Base-by-base conservation (phyloP, 2,329 filamentous ascomycete genomes). In the Xylariaceae sp. region DNA sequence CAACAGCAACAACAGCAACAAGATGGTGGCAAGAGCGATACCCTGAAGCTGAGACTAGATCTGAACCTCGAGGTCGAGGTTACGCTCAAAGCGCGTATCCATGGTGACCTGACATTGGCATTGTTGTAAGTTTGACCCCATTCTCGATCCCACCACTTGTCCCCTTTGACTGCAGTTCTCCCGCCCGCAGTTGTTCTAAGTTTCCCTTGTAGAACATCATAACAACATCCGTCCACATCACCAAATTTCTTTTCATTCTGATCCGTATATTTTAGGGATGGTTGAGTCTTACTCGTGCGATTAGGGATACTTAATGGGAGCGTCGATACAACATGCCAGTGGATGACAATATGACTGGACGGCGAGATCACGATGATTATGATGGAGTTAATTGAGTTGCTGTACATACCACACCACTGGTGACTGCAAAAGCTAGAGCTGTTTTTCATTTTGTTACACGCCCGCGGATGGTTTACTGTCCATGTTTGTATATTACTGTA, bases 31-130 rank as follows among this genome's bases (percentile, higher is more conserved):
- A 73, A 75, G 64, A 75, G 55, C 19, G 61, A 90, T 60, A 87
- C 87, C 31, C 71, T 90, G 66, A 85, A 86, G 64, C 70, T 92
- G 60, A 79, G 85, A 43, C 72, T 92, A 19, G 88, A 92, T 64
- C 74, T 90, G 55, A 92, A 92, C 68, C 74, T 94, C 51, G 88
- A 94, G 60, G 80, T 92, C 47, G 89, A 92, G 68, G 87, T 92
- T 56, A 86, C 90, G 63, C 77, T 94, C 55, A 92, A 92, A 76
- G 88, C 88, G 30, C 85, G 85, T 69, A 90, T 94, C 59, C 83
- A 90, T 60, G 89, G 89, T 66, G 89, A 94, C 71, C 71, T 95
- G 58, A 89, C 87, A 41, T 69, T 92, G 58, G 85, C 83, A 57
- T 75, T 92, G 57, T 70, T 78, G 75, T 79, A 71, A 51, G 49